Base-by-base conservation (phyloP, 768 basidiomycete genomes). In the Kwoniella sp. region DNA sequence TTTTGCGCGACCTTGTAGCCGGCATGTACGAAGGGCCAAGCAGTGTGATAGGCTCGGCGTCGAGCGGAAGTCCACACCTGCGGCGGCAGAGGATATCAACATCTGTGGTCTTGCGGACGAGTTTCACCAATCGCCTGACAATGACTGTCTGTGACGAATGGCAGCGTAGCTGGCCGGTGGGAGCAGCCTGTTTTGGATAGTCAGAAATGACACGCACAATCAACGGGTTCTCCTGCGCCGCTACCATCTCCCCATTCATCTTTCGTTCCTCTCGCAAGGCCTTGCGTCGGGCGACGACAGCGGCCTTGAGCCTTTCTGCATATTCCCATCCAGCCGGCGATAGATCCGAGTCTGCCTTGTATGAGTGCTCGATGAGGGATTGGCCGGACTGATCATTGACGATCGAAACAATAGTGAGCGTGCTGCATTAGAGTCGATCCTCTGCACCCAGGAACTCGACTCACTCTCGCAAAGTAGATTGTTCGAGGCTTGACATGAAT, bases 21-120 rank as follows among this genome's bases (percentile, higher is more conserved):
- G 37, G 72, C 77, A 90, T 93, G 79, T 17, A 82, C 76, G 69
- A 98, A 97, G 0, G 96, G 96, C 91, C 93, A 95, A 1, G 94
- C 93, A 2, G 93, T 95, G 76, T 97, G 93, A 75, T 95, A 89
- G 4, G 95, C 91, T 56, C 96, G 85, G 55, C 93, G 85, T 15
- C 96, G 88, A 0, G 96, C 90, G 0, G 93, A 97, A 0, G 96
- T 96, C 96, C 96, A 99, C 45, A 99, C 90, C 94, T 96, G 31
- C 1, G 25, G 37, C 8, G 26, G 11, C 15, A 20, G 26, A 58
- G 41, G 17, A 48, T 30, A 38, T 15, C 1, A 41, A 20, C 38
- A n/a, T n/a, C n/a, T n/a, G n/a, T n/a, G n/a, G n/a, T n/a, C n/a
- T n/a, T n/a, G n/a, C n/a, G n/a, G n/a, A n/a, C n/a, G n/a, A n/a